Evolutionary conservation across 352 stramenopile genomes (phyloP), one percentile per base, ranked within the genome.

Genomic region (Paralagenidium karlingii): DNA sequence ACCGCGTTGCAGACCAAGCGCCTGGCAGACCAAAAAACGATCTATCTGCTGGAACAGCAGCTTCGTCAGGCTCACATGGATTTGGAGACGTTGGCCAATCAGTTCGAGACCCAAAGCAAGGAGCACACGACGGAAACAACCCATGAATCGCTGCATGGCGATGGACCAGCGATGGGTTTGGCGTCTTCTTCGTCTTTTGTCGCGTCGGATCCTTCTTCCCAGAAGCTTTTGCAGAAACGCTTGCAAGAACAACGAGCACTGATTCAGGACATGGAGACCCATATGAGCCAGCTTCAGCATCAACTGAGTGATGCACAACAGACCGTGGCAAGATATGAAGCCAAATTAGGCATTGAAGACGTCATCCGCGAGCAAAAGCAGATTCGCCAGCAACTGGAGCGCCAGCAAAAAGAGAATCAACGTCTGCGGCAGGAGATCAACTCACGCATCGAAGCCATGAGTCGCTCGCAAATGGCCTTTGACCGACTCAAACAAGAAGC

Each of bases 321-420:
- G 18, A 82, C 62, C 65, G 86, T 83, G 40, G 58, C 53, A 3
- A 70, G 69, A 22, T 89, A 89, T 25, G 75, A 89, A 40, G 45
- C 60, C 8, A 46, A 61, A 15, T 67, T 68, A 24, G 75, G 75
- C 0, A 36, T 89, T 15, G 69, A 84, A 45, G 75, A 85, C 38
- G 65, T 83, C n/a, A 53, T 84, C 31, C 70, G 63, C 30, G 71
- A 68, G 48, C 68, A 86, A 26, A 82, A 82, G 51, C 75, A 81
- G 31, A 51, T 89, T 3, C 66, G 69, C 3, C 51, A 63, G n/a
- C 57, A 85, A 27, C 49, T 85, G 8, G 59, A 73, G 11, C 62
- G 66, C 19, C 66, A 83, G 40, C 63, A 79, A 27, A 46, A 65
- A 24, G 55, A 53, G 22, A 88, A 83, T 26, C 44, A 74, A 7